Percentiles rank a stretch among this genome's conserved stretches.
Conservation (phyloP, 1,284 basidiomycete species). For the Rhizoctonia solani region DNA sequence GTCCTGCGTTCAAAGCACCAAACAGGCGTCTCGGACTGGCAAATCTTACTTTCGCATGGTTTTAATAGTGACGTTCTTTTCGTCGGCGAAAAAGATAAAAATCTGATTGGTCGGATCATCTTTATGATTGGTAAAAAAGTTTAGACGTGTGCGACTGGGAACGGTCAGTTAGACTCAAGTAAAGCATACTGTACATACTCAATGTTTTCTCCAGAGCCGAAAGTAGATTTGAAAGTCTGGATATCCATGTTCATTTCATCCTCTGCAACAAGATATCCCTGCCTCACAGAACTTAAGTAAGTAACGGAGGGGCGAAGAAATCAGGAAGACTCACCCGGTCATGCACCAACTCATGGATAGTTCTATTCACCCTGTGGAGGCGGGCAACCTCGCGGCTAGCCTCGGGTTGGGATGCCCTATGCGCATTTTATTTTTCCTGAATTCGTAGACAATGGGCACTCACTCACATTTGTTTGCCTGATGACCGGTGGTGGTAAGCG, state of each 20-base stretch:
- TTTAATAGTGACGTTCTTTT: conserved; percentile 90
- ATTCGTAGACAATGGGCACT: neutral
- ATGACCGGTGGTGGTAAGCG: conserved; percentile 11
- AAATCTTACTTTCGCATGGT: conserved; percentile 88
- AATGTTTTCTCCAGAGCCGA: conserved; percentile 66
- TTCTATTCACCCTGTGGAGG: conserved; percentile 95
- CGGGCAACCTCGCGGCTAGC: conserved; percentile 51
- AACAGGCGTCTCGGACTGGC: conserved; percentile 16
- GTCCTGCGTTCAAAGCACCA: conserved; percentile 25
- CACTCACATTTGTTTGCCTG: neutral
- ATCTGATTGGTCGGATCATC: conserved; percentile 78
- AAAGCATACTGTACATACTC: conserved; percentile 54
- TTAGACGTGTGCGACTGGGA: conserved; percentile 80
- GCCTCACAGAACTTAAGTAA: conserved; percentile 25
- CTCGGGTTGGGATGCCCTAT: conserved; percentile 31
- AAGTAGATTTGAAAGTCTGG: conserved; percentile 67
- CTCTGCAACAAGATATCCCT: conserved; percentile 89
- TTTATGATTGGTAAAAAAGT: conserved; percentile 81
- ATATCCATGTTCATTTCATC: conserved; percentile 90
- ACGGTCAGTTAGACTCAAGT: neutral
- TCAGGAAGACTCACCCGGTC: conserved; percentile 68
- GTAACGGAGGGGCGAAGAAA: neutral
- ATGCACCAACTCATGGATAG: conserved; percentile 94
- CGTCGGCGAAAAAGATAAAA: conserved; percentile 93
- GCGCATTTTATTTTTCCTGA: neutral